Percentiles rank a stretch among this genome's conserved stretches.
phyloP scores from a whole-genome alignment of 1,284 basidiomycete genomes.

The Mycena citricolor region DNA sequence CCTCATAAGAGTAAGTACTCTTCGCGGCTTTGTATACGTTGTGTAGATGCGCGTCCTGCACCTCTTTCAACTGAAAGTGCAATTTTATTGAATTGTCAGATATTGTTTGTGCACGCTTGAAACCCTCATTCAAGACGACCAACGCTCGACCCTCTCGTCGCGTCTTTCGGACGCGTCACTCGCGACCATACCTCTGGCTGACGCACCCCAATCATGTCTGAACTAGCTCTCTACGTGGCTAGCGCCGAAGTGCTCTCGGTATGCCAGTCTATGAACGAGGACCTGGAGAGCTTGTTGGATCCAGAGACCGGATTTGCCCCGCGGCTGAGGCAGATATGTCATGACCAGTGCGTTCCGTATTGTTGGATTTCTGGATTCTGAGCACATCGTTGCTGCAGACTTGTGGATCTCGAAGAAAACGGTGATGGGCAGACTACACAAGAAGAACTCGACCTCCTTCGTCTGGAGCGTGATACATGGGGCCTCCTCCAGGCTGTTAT shows the following conservation, averaged over 20 bases:
- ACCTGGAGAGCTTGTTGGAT: constrained; percentile 60
- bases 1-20: too few species aligned
- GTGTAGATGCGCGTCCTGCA: too few species aligned
- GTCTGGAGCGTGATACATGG: constrained; percentile 83
- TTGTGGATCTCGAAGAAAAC: constrained; percentile 50
- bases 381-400: constrained; percentile 33
- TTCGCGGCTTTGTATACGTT: too few species aligned
- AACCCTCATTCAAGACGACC: too few species aligned
- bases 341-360: constrained; percentile 51
- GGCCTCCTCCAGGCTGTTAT: constrained; percentile 72
- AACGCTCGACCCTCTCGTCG: too few species aligned
- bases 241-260: constrained; percentile 65
- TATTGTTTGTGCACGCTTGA: too few species aligned
- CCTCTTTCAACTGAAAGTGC: too few species aligned
- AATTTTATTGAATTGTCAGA: too few species aligned
- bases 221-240: constrained; percentile 49
- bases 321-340: constrained; percentile 60
- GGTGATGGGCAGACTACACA: constrained; percentile 37
- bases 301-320: constrained; percentile 70
- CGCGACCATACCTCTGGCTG: too few species aligned
- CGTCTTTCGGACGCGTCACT: too few species aligned
- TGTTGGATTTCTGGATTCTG: neutral
- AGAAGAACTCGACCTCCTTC: constrained; percentile 60
- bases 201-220: constrained; percentile 28
- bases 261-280: constrained; percentile 57